Conservation (phyloP, 1,284 basidiomycete species). For the Malassezia slooffiae region DNA sequence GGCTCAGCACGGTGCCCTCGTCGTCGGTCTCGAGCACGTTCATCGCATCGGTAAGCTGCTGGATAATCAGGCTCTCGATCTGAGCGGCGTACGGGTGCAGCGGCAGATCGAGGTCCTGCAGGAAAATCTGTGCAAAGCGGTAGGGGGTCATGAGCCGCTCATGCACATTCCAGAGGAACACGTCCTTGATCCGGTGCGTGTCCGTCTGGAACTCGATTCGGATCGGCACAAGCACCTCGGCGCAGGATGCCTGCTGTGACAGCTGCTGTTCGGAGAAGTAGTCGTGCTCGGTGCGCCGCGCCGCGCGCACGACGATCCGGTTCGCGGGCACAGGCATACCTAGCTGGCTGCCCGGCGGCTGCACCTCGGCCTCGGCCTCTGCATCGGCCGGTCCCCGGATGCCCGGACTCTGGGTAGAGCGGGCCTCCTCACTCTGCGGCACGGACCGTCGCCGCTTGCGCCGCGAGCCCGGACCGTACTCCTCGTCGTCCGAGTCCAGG, state of each 20-base stretch:
- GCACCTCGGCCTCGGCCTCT: constrained; percentile 24
- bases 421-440: background rate
- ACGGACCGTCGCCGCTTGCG: constrained; percentile 17
- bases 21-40: constrained; percentile 42
- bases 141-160: constrained; percentile 65
- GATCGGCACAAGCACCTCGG: constrained; percentile 72
- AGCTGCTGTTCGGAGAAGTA: constrained; percentile 53
- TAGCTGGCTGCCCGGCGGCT: constrained; percentile 57
- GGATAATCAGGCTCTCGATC: constrained; percentile 71
- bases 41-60: constrained; percentile 79
- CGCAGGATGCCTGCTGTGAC: constrained; percentile 34
- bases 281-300: constrained; percentile 57
- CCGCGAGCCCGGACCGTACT: constrained; percentile 17
- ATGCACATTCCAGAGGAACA: constrained; percentile 91
- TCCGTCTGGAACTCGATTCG: constrained; percentile 89
- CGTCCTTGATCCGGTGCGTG: constrained; percentile 78
- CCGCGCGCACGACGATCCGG: constrained; percentile 59
- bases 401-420: constrained; percentile 3
- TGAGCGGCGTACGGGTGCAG: constrained; percentile 59
- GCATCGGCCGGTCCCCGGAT: constrained; percentile 10
- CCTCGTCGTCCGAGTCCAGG: constrained; percentile 15
- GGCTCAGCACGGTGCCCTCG: constrained; percentile 1
- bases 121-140: constrained; percentile 72
- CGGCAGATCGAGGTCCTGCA: constrained; percentile 73
- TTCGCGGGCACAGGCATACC: constrained; percentile 71